phyloP scores from a whole-genome alignment of 495 filamentous ascomycete genomes.

The Ramalina intermedia region DNA sequence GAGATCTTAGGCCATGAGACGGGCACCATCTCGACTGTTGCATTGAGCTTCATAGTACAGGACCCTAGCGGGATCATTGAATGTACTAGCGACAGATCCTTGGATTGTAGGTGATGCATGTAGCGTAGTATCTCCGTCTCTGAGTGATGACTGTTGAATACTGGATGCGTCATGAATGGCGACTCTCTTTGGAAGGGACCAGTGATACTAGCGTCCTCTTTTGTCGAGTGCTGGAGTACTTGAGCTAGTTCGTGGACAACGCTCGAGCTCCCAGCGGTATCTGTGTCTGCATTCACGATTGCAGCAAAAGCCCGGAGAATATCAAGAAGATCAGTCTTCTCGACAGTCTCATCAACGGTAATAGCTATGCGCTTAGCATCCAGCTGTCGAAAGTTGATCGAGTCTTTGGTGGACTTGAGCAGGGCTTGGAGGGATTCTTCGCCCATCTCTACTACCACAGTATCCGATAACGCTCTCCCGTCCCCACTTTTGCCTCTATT shows the following conservation, averaged over 20 bases:
- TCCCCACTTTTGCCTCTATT: conserved; percentile 38
- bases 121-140: conserved; percentile 94
- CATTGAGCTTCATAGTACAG: conserved; percentile 99
- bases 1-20: conserved; percentile 77
- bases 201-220: conserved; percentile 34
- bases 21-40: conserved; percentile 85
- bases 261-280: conserved; percentile 1
- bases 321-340: conserved; percentile 42
- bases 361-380: conserved; percentile 46
- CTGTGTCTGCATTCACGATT: conserved; percentile 17
- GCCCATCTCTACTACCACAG: conserved; percentile 51
- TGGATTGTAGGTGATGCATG: conserved; percentile 87
- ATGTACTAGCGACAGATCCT: conserved; percentile 87
- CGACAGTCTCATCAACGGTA: conserved; percentile 61
- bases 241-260: conserved; percentile 22
- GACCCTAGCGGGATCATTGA: conserved; percentile 99
- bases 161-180: conserved; percentile 72
- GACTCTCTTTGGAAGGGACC: conserved; percentile 55
- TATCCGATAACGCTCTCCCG: conserved; percentile 59
- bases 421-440: conserved; percentile 35
- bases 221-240: conserved; percentile 13
- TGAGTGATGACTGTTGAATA: conserved; percentile 95
- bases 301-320: conserved; percentile 45
- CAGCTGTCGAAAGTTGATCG: conserved; percentile 52
- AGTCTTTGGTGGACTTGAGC: conserved; percentile 32